Base-by-base conservation (phyloP, 805 yeast genomes). In the Suhomyces vadensis region DNA sequence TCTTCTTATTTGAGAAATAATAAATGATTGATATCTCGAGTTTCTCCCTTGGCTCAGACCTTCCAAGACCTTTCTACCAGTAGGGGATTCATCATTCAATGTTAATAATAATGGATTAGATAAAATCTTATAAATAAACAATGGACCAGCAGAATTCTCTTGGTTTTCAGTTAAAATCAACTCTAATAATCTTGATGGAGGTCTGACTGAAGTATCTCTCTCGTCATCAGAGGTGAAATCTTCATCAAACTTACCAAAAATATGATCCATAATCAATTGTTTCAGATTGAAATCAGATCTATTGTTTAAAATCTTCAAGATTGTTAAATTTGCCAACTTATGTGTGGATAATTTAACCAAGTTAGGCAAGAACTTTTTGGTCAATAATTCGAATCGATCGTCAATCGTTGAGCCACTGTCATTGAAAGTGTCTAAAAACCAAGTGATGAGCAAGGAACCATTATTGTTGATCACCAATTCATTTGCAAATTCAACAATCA, bases 391-490 rank as follows among this genome's bases (percentile, higher is more conserved):
- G 62, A 83, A 87, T 54, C 92, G 78, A 55, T 81, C 76, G 31
- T 83, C 82, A 14, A 42, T 35, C 2, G 50, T 46, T 2, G 52
- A 36, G 4, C 61, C 61, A 36, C 46, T 29, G 36, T 47, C 65
- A 43, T 57, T 63, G 47, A 63, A 71, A 1, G 97, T 87, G 60
- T 94, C 99, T 58, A 94, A 75, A 56, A 87, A 85, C 99, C 99
- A 94, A 1, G 97, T 89, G 43, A 94, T 78, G 53, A 94, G 74
- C 51, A 94, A 70, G 1, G 96, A 85, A 19, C 98, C 97, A 62
- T 94, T 94, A 49, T 83, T 78, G 61, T 91, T 90, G 4, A 83
- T 77, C 1, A 90, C 88, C 53, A 94, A 74, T 51, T 83, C 87
- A 50, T 85, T 86, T 20, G 92, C 82, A 69, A 87, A 82, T 35